These are phyloP conservation scores for Fusarium dimerum DNA, from an alignment of 2,329 filamentous ascomycete genomes.

Conservation along the genomic window DNA sequence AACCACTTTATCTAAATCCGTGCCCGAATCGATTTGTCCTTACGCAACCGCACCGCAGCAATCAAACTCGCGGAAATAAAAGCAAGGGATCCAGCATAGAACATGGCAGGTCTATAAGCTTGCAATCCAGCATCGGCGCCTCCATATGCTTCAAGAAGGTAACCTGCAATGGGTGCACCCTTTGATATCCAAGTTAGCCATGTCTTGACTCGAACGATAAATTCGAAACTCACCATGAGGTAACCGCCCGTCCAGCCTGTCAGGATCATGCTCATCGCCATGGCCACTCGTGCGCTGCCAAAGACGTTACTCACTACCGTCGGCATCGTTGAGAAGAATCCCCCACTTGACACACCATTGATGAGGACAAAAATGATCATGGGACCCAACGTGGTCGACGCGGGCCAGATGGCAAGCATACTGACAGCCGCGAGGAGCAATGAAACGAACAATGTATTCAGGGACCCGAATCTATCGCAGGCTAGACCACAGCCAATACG, in stretches of 20 bases:
- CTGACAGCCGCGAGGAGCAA: conserved; percentile 54
- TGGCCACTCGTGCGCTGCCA: conserved; percentile 51
- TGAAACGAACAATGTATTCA: conserved; percentile 54
- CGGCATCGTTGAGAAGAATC: conserved; percentile 63
- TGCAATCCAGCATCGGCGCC: conserved; percentile 49
- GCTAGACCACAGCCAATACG: conserved; percentile 53
- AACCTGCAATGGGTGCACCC: conserved; percentile 60
- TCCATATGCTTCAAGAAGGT: conserved; percentile 56
- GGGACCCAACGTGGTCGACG: conserved; percentile 53
- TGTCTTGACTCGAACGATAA: not conserved
- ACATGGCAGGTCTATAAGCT: conserved; percentile 60
- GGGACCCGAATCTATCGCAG: conserved; percentile 53
- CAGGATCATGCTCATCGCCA: conserved; percentile 62
- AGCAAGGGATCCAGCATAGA: conserved; percentile 57
- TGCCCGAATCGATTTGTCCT: conserved; percentile 39
- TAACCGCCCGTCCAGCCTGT: conserved; percentile 63
- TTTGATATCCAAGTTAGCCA: conserved; percentile 23
- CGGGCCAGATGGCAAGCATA: conserved; percentile 62
- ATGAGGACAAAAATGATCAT: conserved; percentile 58
- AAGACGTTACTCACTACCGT: conserved; percentile 61
- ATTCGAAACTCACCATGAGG: conserved; percentile 47
- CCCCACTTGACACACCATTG: conserved; percentile 60
- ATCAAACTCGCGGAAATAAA: conserved; percentile 46
- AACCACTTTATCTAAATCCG: conserved; percentile 12
- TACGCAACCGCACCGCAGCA: conserved; percentile 43